Conservation (phyloP, 2,329 filamentous ascomycete species). For the Acephala macrosclerotiorum region DNA sequence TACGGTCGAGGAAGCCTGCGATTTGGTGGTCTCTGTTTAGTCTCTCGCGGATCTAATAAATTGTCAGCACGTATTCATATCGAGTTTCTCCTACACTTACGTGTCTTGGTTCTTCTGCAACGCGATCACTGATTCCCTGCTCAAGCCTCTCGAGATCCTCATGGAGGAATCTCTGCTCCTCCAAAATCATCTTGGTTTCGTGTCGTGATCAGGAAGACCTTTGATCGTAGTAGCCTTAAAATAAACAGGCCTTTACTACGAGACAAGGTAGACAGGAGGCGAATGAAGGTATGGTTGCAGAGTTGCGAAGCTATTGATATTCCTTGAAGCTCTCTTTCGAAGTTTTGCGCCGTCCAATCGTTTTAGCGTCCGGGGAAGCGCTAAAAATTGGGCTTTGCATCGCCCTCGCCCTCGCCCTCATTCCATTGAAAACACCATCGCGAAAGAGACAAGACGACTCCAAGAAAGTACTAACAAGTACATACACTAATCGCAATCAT, state of each 20-base stretch:
- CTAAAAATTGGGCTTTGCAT: constrained; percentile 28
- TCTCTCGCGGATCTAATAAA: constrained; percentile 79
- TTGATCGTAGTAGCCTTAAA: neutral
- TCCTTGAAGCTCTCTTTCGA: constrained; percentile 11
- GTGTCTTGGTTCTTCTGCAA: constrained; percentile 87
- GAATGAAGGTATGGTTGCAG: neutral
- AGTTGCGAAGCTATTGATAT: constrained; percentile 15
- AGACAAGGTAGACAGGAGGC: neutral
- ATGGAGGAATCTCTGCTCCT: constrained; percentile 92
- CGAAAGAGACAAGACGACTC: constrained; percentile 2
- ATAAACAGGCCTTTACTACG: neutral
- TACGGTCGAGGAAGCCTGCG: constrained; percentile 83
- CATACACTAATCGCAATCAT: constrained; percentile 56
- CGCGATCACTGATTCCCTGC: constrained; percentile 89
- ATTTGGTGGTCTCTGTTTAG: constrained; percentile 93
- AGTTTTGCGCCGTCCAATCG: constrained; percentile 38
- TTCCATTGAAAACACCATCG: constrained; percentile 10
- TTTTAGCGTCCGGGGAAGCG: constrained; percentile 15
- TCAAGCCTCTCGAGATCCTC: constrained; percentile 97
- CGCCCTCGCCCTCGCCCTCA: neutral
- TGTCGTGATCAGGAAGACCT: neutral
- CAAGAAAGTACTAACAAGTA: constrained; percentile 16
- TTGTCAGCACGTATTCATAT: constrained; percentile 25
- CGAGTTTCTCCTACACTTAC: constrained; percentile 55
- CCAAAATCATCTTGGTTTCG: constrained; percentile 72